Conservation (phyloP, 768 basidiomycete genomes). For the Paxillus involutus region DNA sequence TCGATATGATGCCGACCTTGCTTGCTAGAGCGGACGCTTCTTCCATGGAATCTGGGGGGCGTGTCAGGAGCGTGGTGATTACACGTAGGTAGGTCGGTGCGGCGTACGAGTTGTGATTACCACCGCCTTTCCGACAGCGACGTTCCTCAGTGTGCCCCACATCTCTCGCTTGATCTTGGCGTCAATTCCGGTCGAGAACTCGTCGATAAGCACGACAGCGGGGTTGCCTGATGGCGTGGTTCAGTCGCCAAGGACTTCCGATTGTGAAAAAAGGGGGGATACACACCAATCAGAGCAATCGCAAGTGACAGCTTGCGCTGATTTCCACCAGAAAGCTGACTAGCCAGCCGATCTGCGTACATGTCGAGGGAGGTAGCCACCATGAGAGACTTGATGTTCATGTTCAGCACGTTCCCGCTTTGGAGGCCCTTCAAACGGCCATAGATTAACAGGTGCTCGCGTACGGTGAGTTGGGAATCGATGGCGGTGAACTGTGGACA, state of each 20-base stretch:
- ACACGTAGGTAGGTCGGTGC: too few relatives aligned
- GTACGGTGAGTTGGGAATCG: slow-evolving; percentile 73
- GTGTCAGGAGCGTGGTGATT: slow-evolving; percentile 4
- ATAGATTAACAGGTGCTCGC: slow-evolving; percentile 73
- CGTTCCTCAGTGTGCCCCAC: slow-evolving; percentile 71
- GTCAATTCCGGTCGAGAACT: slow-evolving; percentile 82
- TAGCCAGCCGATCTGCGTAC: slow-evolving; percentile 72
- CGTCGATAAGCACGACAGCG: slow-evolving; percentile 76
- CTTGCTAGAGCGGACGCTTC: slow-evolving; percentile 77
- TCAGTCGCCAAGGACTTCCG: background rate
- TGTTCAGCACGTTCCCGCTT: slow-evolving; percentile 46
- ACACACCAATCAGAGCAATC: slow-evolving; percentile 68
- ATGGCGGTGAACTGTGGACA: slow-evolving; percentile 87
- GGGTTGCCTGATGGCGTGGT: slow-evolving; percentile 55
- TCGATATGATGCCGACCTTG: slow-evolving; percentile 76
- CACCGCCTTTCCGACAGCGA: slow-evolving; percentile 67
- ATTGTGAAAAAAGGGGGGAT: background rate
- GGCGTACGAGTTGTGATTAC: slow-evolving; percentile 69
- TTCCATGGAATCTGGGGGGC: slow-evolving; percentile 70
- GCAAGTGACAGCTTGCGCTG: slow-evolving; percentile 76
- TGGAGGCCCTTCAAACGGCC: slow-evolving; percentile 70
- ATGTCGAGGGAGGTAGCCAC: slow-evolving; percentile 52
- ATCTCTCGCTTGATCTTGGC: slow-evolving; percentile 83
- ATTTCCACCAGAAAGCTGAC: slow-evolving; percentile 76
- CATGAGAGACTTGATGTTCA: slow-evolving; percentile 58